Base-by-base conservation (phyloP, 208 protist species). In the Herpetomonas tarakana region DNA sequence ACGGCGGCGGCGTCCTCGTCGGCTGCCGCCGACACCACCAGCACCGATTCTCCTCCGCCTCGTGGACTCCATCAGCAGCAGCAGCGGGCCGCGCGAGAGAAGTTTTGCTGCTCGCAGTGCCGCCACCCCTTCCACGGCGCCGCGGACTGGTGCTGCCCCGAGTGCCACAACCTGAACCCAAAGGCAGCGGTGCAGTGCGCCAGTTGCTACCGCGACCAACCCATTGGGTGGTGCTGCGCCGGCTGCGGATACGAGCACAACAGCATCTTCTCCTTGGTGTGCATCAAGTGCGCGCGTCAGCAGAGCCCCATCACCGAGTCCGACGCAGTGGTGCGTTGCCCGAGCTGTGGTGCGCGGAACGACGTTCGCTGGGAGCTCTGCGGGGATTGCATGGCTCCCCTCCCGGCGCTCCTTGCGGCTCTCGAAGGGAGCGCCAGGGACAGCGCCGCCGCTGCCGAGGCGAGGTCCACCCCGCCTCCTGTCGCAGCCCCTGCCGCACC, bases 321-420 rank as follows among this genome's bases (percentile, higher is more conserved):
- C 14, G 73, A 86, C 39, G 68, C 70, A 7, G 53, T 85, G 0
- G 47, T 75, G 31, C 56, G 55, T 26, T 94, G 88, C 64, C 14
- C 41, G 4, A 41, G 28, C 2, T 94, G 88, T 49, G 35, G 49
- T 11, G 68, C 71, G 16, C 78, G 68, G 25, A 91, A 92, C 57
- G 88, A 91, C 59, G 74, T 78, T 18, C 80, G 84, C 16, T 94
- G 84, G 84, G 84, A 94, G 60, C 62, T 94, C 49, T 94, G 88
- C 55, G 63, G 71, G 46, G 75, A 58, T 53, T 93, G 87, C 22
- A 44, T 77, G 73, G 58, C 64, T 47, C 83, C 68, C 11, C 39
- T 77, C 24, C 52, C 24, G 25, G 50, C 50, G 7, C 6, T 55
- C 4, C 16, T 11, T 4, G 50, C 11, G 7, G 11, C 50, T 55